Evolutionary conservation across 352 stramenopile genomes (phyloP).

Genomic region (Heterotrichella gracilis): DNA sequence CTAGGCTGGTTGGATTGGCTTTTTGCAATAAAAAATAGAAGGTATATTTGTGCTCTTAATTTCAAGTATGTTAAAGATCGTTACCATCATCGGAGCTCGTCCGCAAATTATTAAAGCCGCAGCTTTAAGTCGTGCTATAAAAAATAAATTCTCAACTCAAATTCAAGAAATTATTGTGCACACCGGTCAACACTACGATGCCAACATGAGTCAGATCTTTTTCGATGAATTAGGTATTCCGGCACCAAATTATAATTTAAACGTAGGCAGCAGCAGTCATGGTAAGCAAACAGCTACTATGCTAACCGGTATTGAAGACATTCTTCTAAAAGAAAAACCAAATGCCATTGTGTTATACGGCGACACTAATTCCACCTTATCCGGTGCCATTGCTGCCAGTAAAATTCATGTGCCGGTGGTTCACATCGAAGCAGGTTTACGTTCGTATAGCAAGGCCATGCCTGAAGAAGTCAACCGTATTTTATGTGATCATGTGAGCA

Average conservation of each 20-base stretch:
- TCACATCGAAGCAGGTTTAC: slow-evolving; percentile 10
- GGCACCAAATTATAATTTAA: not conserved
- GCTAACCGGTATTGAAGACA: not conserved
- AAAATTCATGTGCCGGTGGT: slow-evolving; percentile 11
- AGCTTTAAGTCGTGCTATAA: not conserved
- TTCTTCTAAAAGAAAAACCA: slow-evolving; percentile 13
- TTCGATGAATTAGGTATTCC: not conserved
- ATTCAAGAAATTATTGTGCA: not conserved
- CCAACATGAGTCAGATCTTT: not conserved
- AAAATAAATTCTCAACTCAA: too few relatives aligned
- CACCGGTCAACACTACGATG: slow-evolving; percentile 8
- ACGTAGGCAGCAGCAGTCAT: not conserved
- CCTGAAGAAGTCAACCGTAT: slow-evolving; percentile 11
- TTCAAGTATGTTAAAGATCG: not conserved
- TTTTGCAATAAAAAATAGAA: too few relatives aligned
- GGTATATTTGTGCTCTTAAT: too few relatives aligned
- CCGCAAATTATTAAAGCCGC: slow-evolving; percentile 4
- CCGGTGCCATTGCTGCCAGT: not conserved
- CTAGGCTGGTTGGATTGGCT: too few relatives aligned
- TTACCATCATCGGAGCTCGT: slow-evolving; percentile 8
- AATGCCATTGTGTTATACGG: slow-evolving; percentile 10
- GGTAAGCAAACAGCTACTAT: not conserved
- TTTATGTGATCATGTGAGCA: slow-evolving; percentile 5
- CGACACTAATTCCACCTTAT: not conserved
- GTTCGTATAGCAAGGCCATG: not conserved